A percentile compares a stretch with the other conserved stretches of the same genome.
Evolutionary conservation across 2,329 filamentous ascomycete species (phyloP).

Genomic region (Penicillium sp.): DNA sequence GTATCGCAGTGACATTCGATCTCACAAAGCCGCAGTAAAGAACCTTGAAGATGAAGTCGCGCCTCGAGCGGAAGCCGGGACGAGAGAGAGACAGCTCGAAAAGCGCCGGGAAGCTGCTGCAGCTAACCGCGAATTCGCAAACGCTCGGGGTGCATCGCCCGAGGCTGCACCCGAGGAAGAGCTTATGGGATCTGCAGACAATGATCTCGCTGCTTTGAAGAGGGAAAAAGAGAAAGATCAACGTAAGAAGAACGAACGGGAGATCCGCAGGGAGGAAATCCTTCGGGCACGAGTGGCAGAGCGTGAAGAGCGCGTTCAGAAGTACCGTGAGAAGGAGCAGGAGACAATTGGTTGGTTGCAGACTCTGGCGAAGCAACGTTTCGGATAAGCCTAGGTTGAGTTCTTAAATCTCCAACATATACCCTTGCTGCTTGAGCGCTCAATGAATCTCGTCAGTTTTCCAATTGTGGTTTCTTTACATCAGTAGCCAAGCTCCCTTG

Average conservation of each 20-base stretch:
- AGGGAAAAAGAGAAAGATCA: slow-evolving; percentile 64
- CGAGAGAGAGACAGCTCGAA: slow-evolving; percentile 80
- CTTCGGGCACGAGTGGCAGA: slow-evolving; percentile 73
- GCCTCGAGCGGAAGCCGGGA: slow-evolving; percentile 80
- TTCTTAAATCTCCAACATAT: not conserved
- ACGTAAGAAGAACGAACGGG: slow-evolving; percentile 78
- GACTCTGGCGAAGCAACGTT: slow-evolving; percentile 75
- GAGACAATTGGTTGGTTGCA: slow-evolving; percentile 80
- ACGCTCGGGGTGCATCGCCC: slow-evolving; percentile 62
- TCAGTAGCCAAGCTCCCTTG: not conserved
- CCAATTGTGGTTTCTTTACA: not conserved
- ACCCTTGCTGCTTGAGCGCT: not conserved
- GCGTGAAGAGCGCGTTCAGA: slow-evolving; percentile 72
- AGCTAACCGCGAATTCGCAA: slow-evolving; percentile 69
- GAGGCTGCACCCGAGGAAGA: slow-evolving; percentile 71
- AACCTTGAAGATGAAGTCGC: slow-evolving; percentile 67
- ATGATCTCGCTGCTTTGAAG: slow-evolving; percentile 63
- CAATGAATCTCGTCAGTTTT: not conserved
- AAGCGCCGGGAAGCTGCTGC: slow-evolving; percentile 75
- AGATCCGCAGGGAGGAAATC: slow-evolving; percentile 79
- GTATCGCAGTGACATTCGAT: slow-evolving; percentile 55
- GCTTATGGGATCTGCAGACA: slow-evolving; percentile 68
- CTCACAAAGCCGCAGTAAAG: slow-evolving; percentile 36
- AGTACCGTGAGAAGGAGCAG: slow-evolving; percentile 75
- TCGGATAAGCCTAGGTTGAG: slow-evolving; percentile 54